Conservation (phyloP, 1,139 yeast genomes). For the Scheffersomyces illinoinensis region DNA sequence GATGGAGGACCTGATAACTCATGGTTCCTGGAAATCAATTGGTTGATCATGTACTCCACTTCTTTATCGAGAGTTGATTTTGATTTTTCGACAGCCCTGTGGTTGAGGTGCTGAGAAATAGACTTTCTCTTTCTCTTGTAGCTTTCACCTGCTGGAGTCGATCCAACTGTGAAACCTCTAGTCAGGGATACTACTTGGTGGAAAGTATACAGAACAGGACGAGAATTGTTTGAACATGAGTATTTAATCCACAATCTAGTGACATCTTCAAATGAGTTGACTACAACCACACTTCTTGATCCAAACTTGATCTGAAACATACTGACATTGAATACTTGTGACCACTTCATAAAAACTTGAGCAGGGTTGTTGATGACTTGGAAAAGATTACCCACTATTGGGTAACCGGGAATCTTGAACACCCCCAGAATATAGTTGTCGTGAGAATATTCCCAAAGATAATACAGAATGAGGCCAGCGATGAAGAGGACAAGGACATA, state of each 20-base stretch:
- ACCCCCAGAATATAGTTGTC: slow-evolving; percentile 29
- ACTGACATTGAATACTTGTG: slow-evolving; percentile 36
- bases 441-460: not conserved
- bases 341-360: slow-evolving; percentile 49
- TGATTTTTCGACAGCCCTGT: slow-evolving; percentile 29
- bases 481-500: not conserved
- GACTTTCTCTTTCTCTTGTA: slow-evolving; percentile 56
- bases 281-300: slow-evolving; percentile 55
- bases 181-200: slow-evolving; percentile 64
- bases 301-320: slow-evolving; percentile 70
- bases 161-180: slow-evolving; percentile 71
- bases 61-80: slow-evolving; percentile 46
- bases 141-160: slow-evolving; percentile 66
- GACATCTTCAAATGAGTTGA: slow-evolving; percentile 60
- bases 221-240: slow-evolving; percentile 57
- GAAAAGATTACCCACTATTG: slow-evolving; percentile 54
- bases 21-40: slow-evolving; percentile 22
- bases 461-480: not conserved
- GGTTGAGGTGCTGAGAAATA: slow-evolving; percentile 52
- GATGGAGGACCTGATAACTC: slow-evolving; percentile 25
- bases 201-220: slow-evolving; percentile 69
- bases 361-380: slow-evolving; percentile 56
- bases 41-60: slow-evolving; percentile 28
- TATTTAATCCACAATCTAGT: slow-evolving; percentile 54
- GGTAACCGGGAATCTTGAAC: slow-evolving; percentile 47